Evolutionary conservation across 2,329 filamentous ascomycete genomes (phyloP).

Genomic region (Ophioceras dolichostomum): DNA sequence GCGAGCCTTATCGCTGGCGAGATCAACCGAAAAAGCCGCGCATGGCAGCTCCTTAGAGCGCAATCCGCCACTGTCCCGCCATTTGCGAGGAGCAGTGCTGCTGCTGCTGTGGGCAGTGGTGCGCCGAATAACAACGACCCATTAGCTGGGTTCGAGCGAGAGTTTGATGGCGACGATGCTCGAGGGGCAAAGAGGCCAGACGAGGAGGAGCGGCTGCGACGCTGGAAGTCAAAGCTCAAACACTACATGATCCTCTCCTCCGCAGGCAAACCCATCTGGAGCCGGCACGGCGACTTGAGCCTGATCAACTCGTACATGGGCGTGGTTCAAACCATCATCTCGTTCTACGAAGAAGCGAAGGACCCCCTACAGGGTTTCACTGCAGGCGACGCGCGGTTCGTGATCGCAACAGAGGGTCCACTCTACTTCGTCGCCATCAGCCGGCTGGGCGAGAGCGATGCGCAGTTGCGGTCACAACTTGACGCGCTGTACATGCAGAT

Average conservation of each 20-base stretch:
- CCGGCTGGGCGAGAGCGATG: slow-evolving; percentile 80
- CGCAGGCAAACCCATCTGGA: slow-evolving; percentile 95
- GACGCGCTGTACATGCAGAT: slow-evolving; percentile 98
- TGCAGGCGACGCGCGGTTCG: slow-evolving; percentile 76
- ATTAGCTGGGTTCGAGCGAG: slow-evolving; percentile 56
- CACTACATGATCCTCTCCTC: slow-evolving; percentile 95
- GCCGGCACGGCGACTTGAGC: slow-evolving; percentile 79
- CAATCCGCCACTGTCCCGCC: slow-evolving; percentile 48
- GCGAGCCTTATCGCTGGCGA: slow-evolving; percentile 73
- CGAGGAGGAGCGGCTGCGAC: slow-evolving; percentile 45
- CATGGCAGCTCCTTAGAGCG: slow-evolving; percentile 54
- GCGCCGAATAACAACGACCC: slow-evolving; percentile 28
- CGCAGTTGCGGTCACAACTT: slow-evolving; percentile 74
- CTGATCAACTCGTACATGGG: slow-evolving; percentile 91
- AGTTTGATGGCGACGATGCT: slow-evolving; percentile 54
- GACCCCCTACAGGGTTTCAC: slow-evolving; percentile 75
- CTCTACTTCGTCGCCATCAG: slow-evolving; percentile 92
- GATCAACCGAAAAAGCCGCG: slow-evolving; percentile 50
- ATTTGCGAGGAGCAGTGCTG: slow-evolving; percentile 30
- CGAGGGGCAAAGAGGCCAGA: too few relatives aligned
- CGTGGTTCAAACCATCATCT: slow-evolving; percentile 93
- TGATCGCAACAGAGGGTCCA: slow-evolving; percentile 72
- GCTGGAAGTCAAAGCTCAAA: slow-evolving; percentile 89
- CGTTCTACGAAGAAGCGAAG: slow-evolving; percentile 75
- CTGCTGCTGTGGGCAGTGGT: not conserved